These are phyloP conservation scores for Triticum timopheevii DNA, from an alignment of 176 grass and related monocot species.

Conservation along the genomic window DNA sequence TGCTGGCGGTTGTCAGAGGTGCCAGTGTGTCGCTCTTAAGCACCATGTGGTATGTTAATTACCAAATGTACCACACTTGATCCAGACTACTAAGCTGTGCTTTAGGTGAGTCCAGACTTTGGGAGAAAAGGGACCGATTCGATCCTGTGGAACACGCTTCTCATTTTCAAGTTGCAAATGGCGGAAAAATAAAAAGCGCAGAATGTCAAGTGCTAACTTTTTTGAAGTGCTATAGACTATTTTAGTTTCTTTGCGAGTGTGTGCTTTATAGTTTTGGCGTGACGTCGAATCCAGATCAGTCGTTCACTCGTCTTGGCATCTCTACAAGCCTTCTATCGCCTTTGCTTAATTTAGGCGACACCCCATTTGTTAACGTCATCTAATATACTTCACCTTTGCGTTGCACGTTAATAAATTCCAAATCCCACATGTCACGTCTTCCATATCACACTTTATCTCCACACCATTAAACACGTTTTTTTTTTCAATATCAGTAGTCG, in stretches of 20 bases:
- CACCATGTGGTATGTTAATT: constrained; percentile 5
- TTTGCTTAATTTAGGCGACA: neutral
- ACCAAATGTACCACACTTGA: neutral
- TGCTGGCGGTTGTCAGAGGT: neutral
- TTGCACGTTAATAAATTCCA: neutral
- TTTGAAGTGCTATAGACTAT: neutral
- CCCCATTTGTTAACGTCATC: neutral
- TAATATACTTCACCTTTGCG: neutral
- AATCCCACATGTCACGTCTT: neutral
- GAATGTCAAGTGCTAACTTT: neutral
- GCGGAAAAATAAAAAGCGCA: too few species aligned
- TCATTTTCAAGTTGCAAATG: neutral
- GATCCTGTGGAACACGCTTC: neutral
- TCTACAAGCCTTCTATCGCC: neutral
- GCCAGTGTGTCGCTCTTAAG: neutral
- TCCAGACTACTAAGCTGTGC: neutral
- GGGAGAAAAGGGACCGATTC: neutral
- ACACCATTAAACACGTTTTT: too few species aligned
- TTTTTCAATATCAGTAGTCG: too few species aligned
- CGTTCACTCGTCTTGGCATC: neutral
- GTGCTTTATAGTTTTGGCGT: neutral
- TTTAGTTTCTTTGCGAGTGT: neutral
- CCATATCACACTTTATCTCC: neutral
- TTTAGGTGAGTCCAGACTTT: neutral
- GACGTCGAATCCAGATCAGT: neutral